phyloP scores from a whole-genome alignment of 1,284 basidiomycete species.

The Fomitopsis pinicola region DNA sequence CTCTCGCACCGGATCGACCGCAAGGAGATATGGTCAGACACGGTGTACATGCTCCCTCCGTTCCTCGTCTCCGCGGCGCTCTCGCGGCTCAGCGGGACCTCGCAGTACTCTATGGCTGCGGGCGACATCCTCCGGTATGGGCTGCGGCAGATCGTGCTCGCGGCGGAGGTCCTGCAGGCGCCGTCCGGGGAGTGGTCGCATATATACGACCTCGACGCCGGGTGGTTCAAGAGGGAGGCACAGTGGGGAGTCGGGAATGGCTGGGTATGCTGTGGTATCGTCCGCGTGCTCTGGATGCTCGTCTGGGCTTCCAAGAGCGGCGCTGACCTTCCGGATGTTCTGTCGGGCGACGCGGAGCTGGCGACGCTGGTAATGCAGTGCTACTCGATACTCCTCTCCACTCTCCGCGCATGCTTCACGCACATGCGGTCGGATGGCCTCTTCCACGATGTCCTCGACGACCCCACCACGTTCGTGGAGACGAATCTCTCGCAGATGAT shows the following conservation, averaged over 20 bases:
- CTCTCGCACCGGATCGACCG: conserved; percentile 21
- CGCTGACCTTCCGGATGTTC: neutral
- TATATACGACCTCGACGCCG: conserved; percentile 17
- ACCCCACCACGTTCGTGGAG: conserved; percentile 20
- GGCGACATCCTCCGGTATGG: conserved; percentile 9
- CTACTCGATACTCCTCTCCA: conserved; percentile 14
- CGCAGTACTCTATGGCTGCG: neutral
- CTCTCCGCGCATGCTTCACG: conserved; percentile 14
- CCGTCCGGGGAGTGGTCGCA: conserved; percentile 20
- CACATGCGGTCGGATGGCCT: conserved; percentile 17
- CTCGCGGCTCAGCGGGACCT: conserved; percentile 5
- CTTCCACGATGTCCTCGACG: conserved; percentile 24
- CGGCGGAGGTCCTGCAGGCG: conserved; percentile 14
- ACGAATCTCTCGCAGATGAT: conserved; percentile 23
- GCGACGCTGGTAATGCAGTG: conserved; percentile 4
- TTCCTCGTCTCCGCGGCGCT: conserved; percentile 19
- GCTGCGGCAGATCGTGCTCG: conserved; percentile 18
- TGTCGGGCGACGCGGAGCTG: conserved; percentile 2
- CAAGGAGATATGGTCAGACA: conserved; percentile 22
- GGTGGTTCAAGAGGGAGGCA: conserved; percentile 15
- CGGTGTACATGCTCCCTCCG: conserved; percentile 22
- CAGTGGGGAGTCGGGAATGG: conserved; percentile 26
- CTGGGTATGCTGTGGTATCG: conserved; percentile 24
- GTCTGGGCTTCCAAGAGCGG: neutral
- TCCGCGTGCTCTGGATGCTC: conserved; percentile 15